phyloP scores from a whole-genome alignment of 225 moss, liverwort and hornwort genomes.

The Marchantia paleacea region DNA sequence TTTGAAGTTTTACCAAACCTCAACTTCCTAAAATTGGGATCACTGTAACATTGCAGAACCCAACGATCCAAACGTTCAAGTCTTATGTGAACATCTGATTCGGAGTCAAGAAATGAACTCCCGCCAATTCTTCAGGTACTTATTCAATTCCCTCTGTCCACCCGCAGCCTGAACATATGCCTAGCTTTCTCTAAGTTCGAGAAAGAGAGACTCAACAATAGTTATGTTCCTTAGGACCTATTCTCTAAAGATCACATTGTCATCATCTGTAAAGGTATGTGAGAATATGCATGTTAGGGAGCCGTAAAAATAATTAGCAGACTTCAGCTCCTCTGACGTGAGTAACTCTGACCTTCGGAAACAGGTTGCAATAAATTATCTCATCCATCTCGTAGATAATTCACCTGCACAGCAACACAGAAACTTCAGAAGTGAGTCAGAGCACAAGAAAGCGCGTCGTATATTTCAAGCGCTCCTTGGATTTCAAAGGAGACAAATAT shows the following conservation, averaged over 20 bases:
- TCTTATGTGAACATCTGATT: neutral
- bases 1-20: too few species aligned
- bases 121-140: neutral
- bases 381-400: neutral
- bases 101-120: neutral
- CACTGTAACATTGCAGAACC: too few species aligned
- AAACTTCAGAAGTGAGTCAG: neutral
- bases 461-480: neutral
- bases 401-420: neutral
- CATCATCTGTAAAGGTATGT: neutral
- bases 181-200: neutral
- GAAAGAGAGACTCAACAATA: too few species aligned
- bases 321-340: neutral
- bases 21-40: too few species aligned
- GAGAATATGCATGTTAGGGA: neutral
- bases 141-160: neutral
- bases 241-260: neutral
- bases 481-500: neutral
- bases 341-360: neutral
- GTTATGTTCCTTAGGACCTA: neutral
- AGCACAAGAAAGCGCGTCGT: neutral
- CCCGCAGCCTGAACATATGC: neutral
- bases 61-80: too few species aligned
- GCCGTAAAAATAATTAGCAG: neutral
- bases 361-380: neutral